Base-by-base conservation (phyloP, 1,139 yeast genomes). In the Geotrichum klebahnii region DNA sequence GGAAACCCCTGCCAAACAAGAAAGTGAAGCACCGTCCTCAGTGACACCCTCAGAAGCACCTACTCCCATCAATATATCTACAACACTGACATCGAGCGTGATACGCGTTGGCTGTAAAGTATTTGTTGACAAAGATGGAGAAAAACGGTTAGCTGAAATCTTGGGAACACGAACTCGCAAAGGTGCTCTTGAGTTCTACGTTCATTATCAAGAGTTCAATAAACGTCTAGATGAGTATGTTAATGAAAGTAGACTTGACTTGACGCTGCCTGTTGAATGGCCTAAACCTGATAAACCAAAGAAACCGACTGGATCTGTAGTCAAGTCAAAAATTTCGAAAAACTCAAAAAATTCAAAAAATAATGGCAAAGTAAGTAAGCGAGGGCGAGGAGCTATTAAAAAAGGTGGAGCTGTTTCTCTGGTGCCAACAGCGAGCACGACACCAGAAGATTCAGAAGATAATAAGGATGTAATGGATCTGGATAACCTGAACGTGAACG, bases 211-310 rank as follows among this genome's bases (percentile, higher is more conserved):
- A 53, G 96, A 90, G 60, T 92, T 84, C 72, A 92, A 92, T 71
- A 92, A 92, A 66, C 82, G 92, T 65, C 75, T 92, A 60, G 99
- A 92, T 70, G 98, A 92, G 66, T 92, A 97, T 97, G 80, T 92
- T 5, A 73, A 77, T 14, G 74, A 79, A 4, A 82, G 80, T 32
- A 74, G 95, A 50, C 80, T 92, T 8, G 89, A 88, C 64, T 77
- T 81, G 53, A 70, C 75, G 22, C 72, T 80, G 55, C 85, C 88
- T 0, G 79, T 90, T 54, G 78, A 79, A 34, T 72, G 81, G 56
- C 97, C 97, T 0, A 81, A 79, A 56, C 81, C 77, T 0, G 69
- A 63, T 26, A 62, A 69, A 42, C 59, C 65, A 24, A 72, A 73
- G 58, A 69, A 63, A 44, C 53, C 61, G 3, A 56, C 61, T 59